phyloP scores from a whole-genome alignment of 257 asterid species.

The Salvia rosmarinus region DNA sequence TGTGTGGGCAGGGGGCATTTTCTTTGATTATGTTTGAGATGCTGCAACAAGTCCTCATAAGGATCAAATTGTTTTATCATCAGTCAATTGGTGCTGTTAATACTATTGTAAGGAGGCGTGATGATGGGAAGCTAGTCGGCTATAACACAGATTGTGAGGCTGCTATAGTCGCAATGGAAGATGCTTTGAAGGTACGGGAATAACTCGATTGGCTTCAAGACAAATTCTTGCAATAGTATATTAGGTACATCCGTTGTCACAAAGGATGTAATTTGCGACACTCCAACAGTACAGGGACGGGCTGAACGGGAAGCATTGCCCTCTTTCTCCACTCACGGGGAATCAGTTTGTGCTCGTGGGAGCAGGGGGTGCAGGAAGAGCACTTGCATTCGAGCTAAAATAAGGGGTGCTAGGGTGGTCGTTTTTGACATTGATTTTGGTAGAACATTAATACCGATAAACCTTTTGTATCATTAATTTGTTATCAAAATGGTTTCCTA shows the following conservation, averaged over 20 bases:
- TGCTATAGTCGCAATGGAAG: conserved; percentile 70
- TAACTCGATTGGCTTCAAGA: neutral
- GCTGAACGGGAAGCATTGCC: conserved; percentile 38
- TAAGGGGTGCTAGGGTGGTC: conserved; percentile 56
- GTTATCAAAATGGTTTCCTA: neutral
- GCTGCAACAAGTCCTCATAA: conserved; percentile 5
- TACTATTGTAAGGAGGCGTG: conserved; percentile 55
- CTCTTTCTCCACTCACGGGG: conserved; percentile 35
- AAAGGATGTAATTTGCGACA: neutral
- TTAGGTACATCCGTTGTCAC: neutral
- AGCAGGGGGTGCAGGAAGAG: conserved; percentile 85
- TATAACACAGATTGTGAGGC: conserved; percentile 78
- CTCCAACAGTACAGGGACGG: conserved; percentile 37
- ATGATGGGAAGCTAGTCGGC: conserved; percentile 68
- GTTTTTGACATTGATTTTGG: conserved; percentile 64
- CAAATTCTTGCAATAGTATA: neutral
- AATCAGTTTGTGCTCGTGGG: conserved; percentile 67
- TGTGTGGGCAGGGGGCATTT: neutral
- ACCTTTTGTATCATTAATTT: neutral
- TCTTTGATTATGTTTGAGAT: neutral
- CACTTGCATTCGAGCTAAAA: conserved; percentile 70
- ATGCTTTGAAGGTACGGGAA: conserved; percentile 53
- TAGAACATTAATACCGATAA: conserved; percentile 17
- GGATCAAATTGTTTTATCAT: conserved; percentile 3
- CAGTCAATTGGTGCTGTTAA: conserved; percentile 74